Evolutionary conservation across 257 asterid species (phyloP), one percentile per base, ranked within the genome.

Genomic region (Thymus quinquecostatus): DNA sequence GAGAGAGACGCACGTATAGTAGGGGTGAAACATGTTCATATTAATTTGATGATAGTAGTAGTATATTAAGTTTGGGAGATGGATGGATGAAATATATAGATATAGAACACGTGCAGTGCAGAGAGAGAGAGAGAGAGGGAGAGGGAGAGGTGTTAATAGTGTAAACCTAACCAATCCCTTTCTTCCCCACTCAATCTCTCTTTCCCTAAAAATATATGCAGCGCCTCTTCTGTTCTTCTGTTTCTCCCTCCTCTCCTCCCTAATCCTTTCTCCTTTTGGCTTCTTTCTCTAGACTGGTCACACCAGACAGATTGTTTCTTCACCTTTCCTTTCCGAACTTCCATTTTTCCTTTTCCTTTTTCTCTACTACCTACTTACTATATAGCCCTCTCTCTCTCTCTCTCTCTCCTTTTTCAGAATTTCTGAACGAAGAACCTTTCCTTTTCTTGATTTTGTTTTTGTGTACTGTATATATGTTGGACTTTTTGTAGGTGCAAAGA

Each of bases 61-160:
- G 6, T 38, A 36, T 36, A 36, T 36, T 55, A 55, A 10, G 53
- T 47, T 47, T 5, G 53, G 12, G 21, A 11, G 21, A 47, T 12
- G 3, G 85, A 84, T 78, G 88, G 41, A 38, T 1, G 41, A 38
- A 38, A 38, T 38, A 29, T 62, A 83, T 77, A 71, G 84, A 82
- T 68, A 33, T 68, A 82, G 58, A 85, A 63, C 95, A 83, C 89
- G 86, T 82, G 89, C 82, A 21, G 41, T 38, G 41, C 41, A 74
- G 66, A 66, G 36, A 28, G 73, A 56, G 21, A 21, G 21, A 21
- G 21, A 21, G 21, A 21, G 21, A 21, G 21, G 0, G 21, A 74
- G 66, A 66, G 36, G 14, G 73, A 56, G 60, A 83, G 34, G 40
- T 54, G 51, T 41, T 77, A 71, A 67, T 78, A 44, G 50, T 71